phyloP scores from a whole-genome alignment of 2,329 filamentous ascomycete species.

The Ophiostoma pallidulum region DNA sequence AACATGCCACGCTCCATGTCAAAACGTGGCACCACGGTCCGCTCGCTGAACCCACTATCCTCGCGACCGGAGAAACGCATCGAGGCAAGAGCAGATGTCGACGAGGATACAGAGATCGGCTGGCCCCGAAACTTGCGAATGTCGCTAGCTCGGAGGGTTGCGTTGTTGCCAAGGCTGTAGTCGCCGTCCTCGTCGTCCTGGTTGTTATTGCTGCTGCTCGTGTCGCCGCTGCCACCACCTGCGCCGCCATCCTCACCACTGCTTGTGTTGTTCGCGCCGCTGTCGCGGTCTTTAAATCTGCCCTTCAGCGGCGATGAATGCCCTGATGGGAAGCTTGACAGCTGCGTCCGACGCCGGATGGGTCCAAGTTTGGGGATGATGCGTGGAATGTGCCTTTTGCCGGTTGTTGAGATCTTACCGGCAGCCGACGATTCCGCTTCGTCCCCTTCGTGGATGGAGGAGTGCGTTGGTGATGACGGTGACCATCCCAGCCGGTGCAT shows the following conservation, averaged over 20 bases:
- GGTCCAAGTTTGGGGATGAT: slow-evolving; percentile 9
- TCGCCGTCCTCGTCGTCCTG: slow-evolving; percentile 26
- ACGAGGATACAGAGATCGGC: background rate
- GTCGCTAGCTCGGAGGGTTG: slow-evolving; percentile 38
- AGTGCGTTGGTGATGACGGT: slow-evolving; percentile 9
- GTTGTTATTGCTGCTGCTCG: slow-evolving; percentile 7
- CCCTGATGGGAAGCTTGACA: background rate
- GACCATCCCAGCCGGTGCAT: slow-evolving; percentile 4
- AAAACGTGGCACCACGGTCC: slow-evolving; percentile 4
- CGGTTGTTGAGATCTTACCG: background rate
- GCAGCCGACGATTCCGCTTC: slow-evolving; percentile 5
- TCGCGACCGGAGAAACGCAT: slow-evolving; percentile 8
- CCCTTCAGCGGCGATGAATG: background rate
- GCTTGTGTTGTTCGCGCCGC: background rate
- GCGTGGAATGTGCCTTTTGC: slow-evolving; percentile 5
- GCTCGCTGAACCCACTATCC: slow-evolving; percentile 14
- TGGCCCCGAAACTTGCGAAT: slow-evolving; percentile 24
- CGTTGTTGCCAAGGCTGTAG: slow-evolving; percentile 23
- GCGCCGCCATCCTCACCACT: slow-evolving; percentile 9
- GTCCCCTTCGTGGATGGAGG: slow-evolving; percentile 10
- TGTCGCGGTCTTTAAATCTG: background rate
- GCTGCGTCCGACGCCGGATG: slow-evolving; percentile 12
- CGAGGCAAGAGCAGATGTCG: background rate
- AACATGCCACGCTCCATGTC: background rate
- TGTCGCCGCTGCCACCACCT: background rate